These are phyloP conservation scores for Pleomassaria siparia DNA, from an alignment of 2,329 filamentous ascomycete genomes.

Conservation along the genomic window DNA sequence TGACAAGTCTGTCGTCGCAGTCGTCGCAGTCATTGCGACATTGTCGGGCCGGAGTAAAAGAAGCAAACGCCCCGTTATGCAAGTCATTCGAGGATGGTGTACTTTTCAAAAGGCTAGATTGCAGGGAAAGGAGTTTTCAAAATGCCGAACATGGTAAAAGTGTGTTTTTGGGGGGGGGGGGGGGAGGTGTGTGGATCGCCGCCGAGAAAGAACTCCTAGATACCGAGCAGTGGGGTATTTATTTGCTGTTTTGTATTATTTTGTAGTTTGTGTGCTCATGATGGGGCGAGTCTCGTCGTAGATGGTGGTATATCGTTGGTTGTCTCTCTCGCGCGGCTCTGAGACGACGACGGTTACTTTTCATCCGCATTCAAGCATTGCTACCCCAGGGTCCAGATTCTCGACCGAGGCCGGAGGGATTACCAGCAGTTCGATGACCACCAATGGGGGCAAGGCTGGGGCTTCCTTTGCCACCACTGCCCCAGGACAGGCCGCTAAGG, in stretches of 20 bases:
- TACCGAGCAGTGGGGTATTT: constrained; percentile 9
- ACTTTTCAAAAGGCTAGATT: constrained; percentile 1
- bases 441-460: constrained; percentile 39
- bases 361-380: constrained; percentile 14
- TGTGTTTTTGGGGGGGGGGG: constrained; percentile 1
- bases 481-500: constrained; percentile 40
- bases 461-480: constrained; percentile 38
- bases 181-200: constrained; percentile 10
- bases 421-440: constrained; percentile 24
- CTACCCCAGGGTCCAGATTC: constrained; percentile 22
- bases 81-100: constrained; percentile 1
- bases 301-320: constrained; percentile 6
- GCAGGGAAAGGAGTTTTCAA: background rate
- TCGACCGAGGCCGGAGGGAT: constrained; percentile 22
- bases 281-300: constrained; percentile 2
- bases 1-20: no score
- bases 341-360: background rate
- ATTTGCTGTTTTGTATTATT: constrained; percentile 11
- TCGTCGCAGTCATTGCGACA: background rate
- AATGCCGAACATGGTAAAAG: constrained; percentile 1
- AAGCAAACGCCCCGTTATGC: constrained; percentile 3
- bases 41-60: background rate
- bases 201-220: constrained; percentile 7
- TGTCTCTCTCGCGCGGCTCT: background rate
- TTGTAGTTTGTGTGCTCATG: background rate